Conservation (phyloP, 805 yeast species). For the Ascoidea tarda region DNA sequence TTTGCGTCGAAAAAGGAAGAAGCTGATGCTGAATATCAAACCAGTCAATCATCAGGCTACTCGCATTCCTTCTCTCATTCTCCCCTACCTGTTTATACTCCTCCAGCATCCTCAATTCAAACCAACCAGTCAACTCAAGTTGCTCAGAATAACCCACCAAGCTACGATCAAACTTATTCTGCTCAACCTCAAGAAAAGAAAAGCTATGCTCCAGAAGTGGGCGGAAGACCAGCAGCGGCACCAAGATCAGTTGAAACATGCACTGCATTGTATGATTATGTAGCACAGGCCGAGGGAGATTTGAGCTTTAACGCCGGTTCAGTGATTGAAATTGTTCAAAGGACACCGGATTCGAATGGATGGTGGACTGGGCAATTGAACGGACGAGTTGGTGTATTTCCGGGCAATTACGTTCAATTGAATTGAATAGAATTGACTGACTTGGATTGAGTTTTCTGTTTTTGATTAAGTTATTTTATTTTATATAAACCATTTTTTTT, state of each 20-base stretch:
- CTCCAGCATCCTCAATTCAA: background rate
- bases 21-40: background rate
- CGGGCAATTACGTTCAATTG: conserved; percentile 89
- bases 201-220: conserved; percentile 2
- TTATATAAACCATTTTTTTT: no score
- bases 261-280: conserved; percentile 82
- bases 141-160: background rate
- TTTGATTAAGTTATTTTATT: no score
- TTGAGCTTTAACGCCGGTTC: conserved; percentile 81
- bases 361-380: conserved; percentile 95
- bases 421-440: conserved; percentile 15
- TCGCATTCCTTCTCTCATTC: background rate
- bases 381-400: conserved; percentile 85
- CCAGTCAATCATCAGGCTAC: background rate
- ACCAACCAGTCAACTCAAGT: background rate
- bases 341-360: conserved; percentile 75
- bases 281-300: conserved; percentile 91
- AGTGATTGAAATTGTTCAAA: conserved; percentile 66
- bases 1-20: no score
- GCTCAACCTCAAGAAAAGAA: background rate
- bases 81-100: background rate
- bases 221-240: conserved; percentile 16
- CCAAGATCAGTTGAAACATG: conserved; percentile 42
- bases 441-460: no score
- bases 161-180: background rate